A percentile compares a stretch with the other conserved stretches of the same genome.
Conservation (phyloP, 805 yeast species). For the Candida sphagnicola region DNA sequence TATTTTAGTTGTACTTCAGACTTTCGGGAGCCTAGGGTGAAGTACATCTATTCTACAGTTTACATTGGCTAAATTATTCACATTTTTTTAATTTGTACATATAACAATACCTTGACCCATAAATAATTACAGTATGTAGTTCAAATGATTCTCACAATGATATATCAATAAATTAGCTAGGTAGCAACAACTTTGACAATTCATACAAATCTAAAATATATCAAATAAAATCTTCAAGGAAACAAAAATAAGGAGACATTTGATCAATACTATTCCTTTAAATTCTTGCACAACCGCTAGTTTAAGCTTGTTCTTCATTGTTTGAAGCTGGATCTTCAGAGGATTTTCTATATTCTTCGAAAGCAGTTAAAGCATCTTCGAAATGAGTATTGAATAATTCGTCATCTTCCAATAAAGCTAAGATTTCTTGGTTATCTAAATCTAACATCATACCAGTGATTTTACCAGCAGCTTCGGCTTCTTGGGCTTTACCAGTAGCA, state of each 20-base stretch:
- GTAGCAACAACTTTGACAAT: slow-evolving; percentile 1
- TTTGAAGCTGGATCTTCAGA: slow-evolving; percentile 14
- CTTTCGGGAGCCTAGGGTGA: too few relatives aligned
- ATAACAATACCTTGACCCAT: slow-evolving; percentile 3
- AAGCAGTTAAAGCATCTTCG: slow-evolving; percentile 91
- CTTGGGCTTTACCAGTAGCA: slow-evolving; percentile 80
- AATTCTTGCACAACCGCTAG: background rate
- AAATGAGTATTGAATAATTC: slow-evolving; percentile 86
- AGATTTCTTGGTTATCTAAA: slow-evolving; percentile 86
- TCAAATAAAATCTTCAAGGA: background rate
- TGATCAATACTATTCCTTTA: slow-evolving; percentile 1
- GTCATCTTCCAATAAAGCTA: slow-evolving; percentile 85
- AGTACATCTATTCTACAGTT: too few relatives aligned
- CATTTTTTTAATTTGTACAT: slow-evolving; percentile 3
- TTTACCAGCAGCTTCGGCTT: slow-evolving; percentile 95
- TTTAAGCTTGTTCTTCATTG: slow-evolving; percentile 16
- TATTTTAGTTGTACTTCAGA: too few relatives aligned
- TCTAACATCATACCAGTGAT: slow-evolving; percentile 98
- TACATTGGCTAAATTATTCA: slow-evolving; percentile 1
- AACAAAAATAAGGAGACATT: slow-evolving; percentile 3
- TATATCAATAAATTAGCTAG: slow-evolving; percentile 2
- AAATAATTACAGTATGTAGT: slow-evolving; percentile 3
- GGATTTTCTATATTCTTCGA: slow-evolving; percentile 79
- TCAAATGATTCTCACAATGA: background rate
- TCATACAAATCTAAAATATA: slow-evolving; percentile 1